Evolutionary conservation across 495 filamentous ascomycete species (phyloP).

Genomic region (Astrothelium macrocarpum): DNA sequence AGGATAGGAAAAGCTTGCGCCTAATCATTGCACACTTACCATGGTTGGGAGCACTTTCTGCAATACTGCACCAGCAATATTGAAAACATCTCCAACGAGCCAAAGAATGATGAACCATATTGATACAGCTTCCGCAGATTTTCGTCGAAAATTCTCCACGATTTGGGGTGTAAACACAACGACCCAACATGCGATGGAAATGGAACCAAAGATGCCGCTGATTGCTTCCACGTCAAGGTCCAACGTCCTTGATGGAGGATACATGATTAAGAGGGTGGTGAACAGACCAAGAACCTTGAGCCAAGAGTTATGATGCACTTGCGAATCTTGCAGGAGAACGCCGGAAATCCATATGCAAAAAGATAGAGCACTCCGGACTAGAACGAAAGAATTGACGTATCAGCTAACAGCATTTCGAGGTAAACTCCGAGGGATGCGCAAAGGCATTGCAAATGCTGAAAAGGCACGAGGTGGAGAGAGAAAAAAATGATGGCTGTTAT

Average conservation of each 20-base stretch:
- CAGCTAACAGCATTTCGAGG: not conserved
- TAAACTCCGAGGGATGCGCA: too few species aligned
- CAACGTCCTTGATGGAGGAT: slow-evolving; percentile 54
- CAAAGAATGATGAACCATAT: slow-evolving; percentile 84
- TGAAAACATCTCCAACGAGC: slow-evolving; percentile 92
- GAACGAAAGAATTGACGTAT: not conserved
- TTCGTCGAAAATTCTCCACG: slow-evolving; percentile 81
- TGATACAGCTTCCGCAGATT: slow-evolving; percentile 80
- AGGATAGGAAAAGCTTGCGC: not conserved
- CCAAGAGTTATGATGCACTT: not conserved
- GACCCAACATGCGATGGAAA: slow-evolving; percentile 95
- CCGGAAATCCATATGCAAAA: not conserved
- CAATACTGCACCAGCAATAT: slow-evolving; percentile 84
- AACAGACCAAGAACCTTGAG: not conserved
- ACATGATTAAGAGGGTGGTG: slow-evolving; percentile 41
- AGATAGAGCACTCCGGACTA: not conserved
- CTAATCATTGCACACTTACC: slow-evolving; percentile 30
- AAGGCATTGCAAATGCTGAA: too few species aligned
- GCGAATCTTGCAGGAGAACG: not conserved
- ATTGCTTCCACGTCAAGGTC: slow-evolving; percentile 76
- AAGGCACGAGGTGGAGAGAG: too few species aligned
- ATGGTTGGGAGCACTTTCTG: slow-evolving; percentile 94
- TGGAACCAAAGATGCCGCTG: slow-evolving; percentile 83
- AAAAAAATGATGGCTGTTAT: not conserved
- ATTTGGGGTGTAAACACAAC: slow-evolving; percentile 97